These are phyloP conservation scores for Exophiala mesophila DNA, from an alignment of 2,329 filamentous ascomycete genomes.

Conservation along the genomic window DNA sequence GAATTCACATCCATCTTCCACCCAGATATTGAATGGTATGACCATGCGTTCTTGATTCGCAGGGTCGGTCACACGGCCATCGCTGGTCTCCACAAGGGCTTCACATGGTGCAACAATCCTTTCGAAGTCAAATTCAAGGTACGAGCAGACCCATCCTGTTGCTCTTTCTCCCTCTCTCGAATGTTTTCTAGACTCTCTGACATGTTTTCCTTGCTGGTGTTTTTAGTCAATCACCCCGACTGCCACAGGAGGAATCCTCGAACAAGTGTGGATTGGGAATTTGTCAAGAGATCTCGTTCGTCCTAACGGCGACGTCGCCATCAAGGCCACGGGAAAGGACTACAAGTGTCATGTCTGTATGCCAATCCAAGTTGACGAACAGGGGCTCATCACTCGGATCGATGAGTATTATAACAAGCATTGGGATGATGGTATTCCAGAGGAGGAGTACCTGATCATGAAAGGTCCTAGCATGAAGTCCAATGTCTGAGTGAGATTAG, in stretches of 20 bases:
- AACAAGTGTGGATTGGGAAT: constrained; percentile 11
- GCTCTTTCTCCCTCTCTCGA: too few species aligned
- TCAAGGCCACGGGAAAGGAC: constrained; percentile 14
- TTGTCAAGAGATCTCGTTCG: constrained; percentile 8
- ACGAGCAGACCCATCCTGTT: background rate
- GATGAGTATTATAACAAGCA: constrained; percentile 15
- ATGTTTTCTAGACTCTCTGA: too few species aligned
- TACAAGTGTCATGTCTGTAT: constrained; percentile 12
- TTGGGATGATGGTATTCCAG: constrained; percentile 12
- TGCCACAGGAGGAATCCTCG: constrained; percentile 7
- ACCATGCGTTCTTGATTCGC: constrained; percentile 11
- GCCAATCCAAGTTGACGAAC: constrained; percentile 8
- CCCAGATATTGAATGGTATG: constrained; percentile 13
- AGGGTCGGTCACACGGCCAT: constrained; percentile 9
- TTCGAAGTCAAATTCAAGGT: constrained; percentile 11
- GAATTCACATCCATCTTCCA: constrained; percentile 10
- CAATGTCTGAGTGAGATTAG: constrained; percentile 1
- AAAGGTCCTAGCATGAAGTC: constrained; percentile 13
- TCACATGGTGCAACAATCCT: constrained; percentile 12
- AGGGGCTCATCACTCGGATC: constrained; percentile 7
- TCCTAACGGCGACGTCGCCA: constrained; percentile 8
- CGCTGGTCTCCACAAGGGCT: constrained; percentile 6
- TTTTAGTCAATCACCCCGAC: constrained; percentile 10
- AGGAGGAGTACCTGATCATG: constrained; percentile 8
- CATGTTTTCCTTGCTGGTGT: background rate